phyloP scores from a whole-genome alignment of 768 basidiomycete species.

The Rickenella mellea region DNA sequence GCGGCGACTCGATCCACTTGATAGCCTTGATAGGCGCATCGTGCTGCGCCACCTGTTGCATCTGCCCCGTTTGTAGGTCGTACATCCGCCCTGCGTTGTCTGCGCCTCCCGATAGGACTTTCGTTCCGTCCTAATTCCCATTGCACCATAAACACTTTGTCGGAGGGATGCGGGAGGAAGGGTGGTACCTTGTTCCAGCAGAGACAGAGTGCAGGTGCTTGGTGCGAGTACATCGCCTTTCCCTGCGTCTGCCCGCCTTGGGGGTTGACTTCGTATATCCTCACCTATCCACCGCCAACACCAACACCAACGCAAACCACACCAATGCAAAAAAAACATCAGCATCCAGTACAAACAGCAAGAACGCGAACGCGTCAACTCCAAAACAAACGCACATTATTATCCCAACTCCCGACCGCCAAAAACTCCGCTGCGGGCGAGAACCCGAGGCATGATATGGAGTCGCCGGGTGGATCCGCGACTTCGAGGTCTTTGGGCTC shows the following conservation, averaged over 20 bases:
- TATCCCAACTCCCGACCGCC: slow-evolving; percentile 92
- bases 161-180: no score
- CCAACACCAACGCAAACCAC: slow-evolving; percentile 9
- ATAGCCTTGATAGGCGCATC: slow-evolving; percentile 83
- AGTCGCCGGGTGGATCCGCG: slow-evolving; percentile 72
- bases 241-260: slow-evolving; percentile 70
- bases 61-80: slow-evolving; percentile 76
- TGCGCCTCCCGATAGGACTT: slow-evolving; percentile 85
- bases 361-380: background rate
- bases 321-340: background rate
- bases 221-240: slow-evolving; percentile 85
- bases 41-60: slow-evolving; percentile 80
- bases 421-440: slow-evolving; percentile 82
- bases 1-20: slow-evolving; percentile 70
- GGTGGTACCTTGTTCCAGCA: slow-evolving; percentile 82
- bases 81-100: slow-evolving; percentile 95
- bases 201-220: slow-evolving; percentile 79
- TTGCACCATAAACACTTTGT: background rate
- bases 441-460: slow-evolving; percentile 79
- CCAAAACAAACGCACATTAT: slow-evolving; percentile 50
- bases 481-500: slow-evolving; percentile 68
- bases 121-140: slow-evolving; percentile 66
- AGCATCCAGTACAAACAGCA: background rate
- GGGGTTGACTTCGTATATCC: slow-evolving; percentile 83
- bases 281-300: slow-evolving; percentile 46